Evolutionary conservation across 2,329 filamentous ascomycete genomes (phyloP), one percentile per base, ranked within the genome.

Genomic region (Ophiostoma perfectum): DNA sequence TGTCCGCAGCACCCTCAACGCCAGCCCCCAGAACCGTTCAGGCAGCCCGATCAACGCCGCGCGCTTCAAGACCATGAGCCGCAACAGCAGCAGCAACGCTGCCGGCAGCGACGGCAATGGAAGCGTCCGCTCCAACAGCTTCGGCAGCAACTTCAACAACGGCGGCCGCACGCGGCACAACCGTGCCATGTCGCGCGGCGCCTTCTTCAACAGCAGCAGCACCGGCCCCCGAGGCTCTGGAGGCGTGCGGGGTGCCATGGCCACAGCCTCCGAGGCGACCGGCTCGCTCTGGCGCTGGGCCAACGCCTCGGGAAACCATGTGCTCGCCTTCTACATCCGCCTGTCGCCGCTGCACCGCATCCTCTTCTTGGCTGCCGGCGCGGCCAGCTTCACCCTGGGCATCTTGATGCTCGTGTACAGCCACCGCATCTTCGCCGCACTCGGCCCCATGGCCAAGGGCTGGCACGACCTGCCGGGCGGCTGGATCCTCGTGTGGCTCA

Each of bases 331-430:
- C 2, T 90, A 85, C 78, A 77, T 82, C 71, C 79, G 79, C 71
- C 80, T 92, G 66, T 81, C 84, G 14, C 80, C 84, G 0, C 74
- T 86, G 68, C 89, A 96, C 77, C 86, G 85, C 73, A 77, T 87
- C 6, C 80, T 88, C 27, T 81, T 88, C 27, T 77, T 84, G 12
- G 70, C 83, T 3, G 85, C 80, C 38, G 78, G 81, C 8, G 65
- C 90, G 16, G 75, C 82, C 0, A 71, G 82, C n/a, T 78, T 84
- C 68, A 80, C 86, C 8, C 75, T 91, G 12, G 80, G 82, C 41
- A 80, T 96, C 67, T 79, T 93, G 4, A 89, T 91, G 76, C 80
- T 96, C 68, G 77, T 94, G 71, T 95, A 91, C 81, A 92, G 89
- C 72, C 89, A 94, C 77, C 80, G 83, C 72, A 89, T 98, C 76